A percentile compares a stretch with the other conserved stretches of the same genome.
phyloP scores from a whole-genome alignment of 768 basidiomycete genomes.

The Udeniomyces megalosporus region DNA sequence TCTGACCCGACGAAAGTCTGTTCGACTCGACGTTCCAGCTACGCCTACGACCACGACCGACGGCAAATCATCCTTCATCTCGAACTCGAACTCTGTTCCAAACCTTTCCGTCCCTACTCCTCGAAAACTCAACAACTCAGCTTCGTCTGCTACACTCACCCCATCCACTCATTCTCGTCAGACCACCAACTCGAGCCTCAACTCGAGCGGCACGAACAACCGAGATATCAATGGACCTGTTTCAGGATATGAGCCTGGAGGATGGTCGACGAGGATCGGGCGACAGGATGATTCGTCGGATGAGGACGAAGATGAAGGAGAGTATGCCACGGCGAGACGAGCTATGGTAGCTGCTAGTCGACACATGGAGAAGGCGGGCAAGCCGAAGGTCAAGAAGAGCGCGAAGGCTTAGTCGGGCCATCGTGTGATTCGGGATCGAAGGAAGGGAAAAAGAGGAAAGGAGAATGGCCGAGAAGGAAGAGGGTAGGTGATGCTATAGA shows the following conservation, averaged over 20 bases:
- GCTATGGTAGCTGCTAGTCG: conserved; percentile 1
- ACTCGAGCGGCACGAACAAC: no score
- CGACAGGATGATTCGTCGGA: neutral
- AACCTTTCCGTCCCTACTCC: neutral
- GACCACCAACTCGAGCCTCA: no score
- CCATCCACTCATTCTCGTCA: neutral
- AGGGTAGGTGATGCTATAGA: no score
- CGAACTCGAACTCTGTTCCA: neutral
- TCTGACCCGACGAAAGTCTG: conserved; percentile 6
- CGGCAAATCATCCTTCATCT: neutral
- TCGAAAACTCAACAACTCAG: neutral
- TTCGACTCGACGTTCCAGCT: conserved; percentile 10
- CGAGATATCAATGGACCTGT: neutral
- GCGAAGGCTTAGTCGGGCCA: neutral
- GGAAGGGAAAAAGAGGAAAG: no score
- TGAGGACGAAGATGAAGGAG: conserved; percentile 11
- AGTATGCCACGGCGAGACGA: conserved; percentile 11
- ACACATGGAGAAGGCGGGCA: neutral
- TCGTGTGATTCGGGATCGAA: neutral
- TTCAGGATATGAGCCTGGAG: neutral
- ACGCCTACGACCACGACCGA: neutral
- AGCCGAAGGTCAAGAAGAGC: neutral
- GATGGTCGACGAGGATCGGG: neutral
- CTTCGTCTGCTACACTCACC: neutral
- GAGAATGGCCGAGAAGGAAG: no score